Evolutionary conservation across 371 early-diverging fungal genomes (phyloP), one percentile per base, ranked within the genome.

Genomic region (Mortierella sp.): DNA sequence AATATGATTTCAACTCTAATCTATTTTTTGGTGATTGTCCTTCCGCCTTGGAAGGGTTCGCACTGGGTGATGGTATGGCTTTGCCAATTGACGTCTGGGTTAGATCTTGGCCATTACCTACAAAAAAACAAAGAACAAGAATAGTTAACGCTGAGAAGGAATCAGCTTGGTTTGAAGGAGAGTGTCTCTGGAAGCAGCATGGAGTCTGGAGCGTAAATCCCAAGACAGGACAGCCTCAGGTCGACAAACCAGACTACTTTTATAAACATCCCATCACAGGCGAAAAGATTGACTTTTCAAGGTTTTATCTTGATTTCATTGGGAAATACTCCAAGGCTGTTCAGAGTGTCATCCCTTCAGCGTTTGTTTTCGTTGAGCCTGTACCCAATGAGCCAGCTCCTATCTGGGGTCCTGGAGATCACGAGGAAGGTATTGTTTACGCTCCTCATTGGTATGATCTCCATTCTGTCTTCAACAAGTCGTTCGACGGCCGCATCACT

Each of bases 401-500:
- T 17, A 79, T 86, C 7, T 86, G 90, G 72, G 78, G 72, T n/a
- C 78, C 83, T 15, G 80, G 75, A 26, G 88, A 92, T 65, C 87
- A 89, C 31, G 86, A 89, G 49, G 85, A 86, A 12, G 87, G 90
- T 43, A 72, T 91, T 22, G 86, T 94, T 2, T 94, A 89, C 66
- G 92, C 95, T 13, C 95, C 95, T 26, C 95, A 94, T 81, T 94
- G 95, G 95, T 94, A 94, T 69, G 95, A 94, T 64, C 82, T 94
- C 9, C 90, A 93, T 58, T 87, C 91, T 45, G 76, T 94, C 17
- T 93, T 93, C 65, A 88, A 89, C 77, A 95, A 94, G 81, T 77
- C 88, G 22, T 94, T 94, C 51, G 87, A 92, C 65, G 90, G 91
- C 7, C 81, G 85, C 12, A 83, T 94, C 34, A 94, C 94, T 3